phyloP scores from a whole-genome alignment of 345 rosid species.

The Triadica sebifera region DNA sequence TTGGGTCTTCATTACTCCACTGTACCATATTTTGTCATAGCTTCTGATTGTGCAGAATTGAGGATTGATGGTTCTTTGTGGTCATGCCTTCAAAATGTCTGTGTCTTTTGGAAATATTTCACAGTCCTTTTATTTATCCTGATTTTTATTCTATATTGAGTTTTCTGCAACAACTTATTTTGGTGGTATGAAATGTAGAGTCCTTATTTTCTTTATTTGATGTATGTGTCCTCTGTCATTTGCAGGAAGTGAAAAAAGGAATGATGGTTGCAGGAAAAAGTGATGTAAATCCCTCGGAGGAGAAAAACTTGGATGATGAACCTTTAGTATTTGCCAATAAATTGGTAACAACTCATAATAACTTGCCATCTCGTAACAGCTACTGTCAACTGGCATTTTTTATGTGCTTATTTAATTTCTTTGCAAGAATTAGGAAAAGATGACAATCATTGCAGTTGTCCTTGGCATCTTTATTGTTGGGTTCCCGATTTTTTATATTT shows the following conservation, averaged over 20 bases:
- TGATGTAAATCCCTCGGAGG: conserved; percentile 55
- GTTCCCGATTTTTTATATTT: conserved; percentile 5
- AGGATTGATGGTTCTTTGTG: not conserved
- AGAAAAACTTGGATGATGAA: conserved; percentile 69
- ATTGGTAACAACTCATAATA: conserved; percentile 47
- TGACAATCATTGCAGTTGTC: not conserved
- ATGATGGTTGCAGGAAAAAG: conserved; percentile 47
- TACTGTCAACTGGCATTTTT: not conserved
- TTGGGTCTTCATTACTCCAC: not conserved
- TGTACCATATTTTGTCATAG: not conserved
- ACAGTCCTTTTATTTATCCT: not conserved
- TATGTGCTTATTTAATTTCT: not conserved
- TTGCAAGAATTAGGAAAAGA: not conserved
- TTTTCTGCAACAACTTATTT: not conserved
- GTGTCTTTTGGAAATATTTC: not conserved
- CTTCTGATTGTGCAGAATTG: not conserved
- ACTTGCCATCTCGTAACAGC: not conserved
- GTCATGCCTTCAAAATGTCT: too few relatives aligned
- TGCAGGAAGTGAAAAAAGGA: conserved; percentile 68
- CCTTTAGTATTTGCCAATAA: conserved; percentile 74
- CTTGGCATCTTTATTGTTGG: not conserved
- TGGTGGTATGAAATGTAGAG: not conserved
- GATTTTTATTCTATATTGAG: not conserved
- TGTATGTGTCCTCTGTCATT: not conserved
- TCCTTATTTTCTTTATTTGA: not conserved